Conservation (phyloP, 1,284 basidiomycete genomes). For the Malassezia brasiliensis region DNA sequence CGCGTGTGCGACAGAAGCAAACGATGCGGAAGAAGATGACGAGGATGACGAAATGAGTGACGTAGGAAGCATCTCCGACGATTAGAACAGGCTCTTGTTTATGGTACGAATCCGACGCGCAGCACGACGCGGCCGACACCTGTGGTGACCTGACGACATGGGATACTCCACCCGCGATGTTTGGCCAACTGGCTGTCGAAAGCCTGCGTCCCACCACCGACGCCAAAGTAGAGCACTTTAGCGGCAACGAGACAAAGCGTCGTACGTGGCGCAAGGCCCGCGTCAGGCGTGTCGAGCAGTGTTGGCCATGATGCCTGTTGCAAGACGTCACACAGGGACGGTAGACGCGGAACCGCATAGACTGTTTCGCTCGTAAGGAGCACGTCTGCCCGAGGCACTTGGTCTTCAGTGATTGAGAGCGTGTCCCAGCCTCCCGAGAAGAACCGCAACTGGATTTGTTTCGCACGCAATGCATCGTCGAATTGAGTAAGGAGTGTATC, state of each 20-base stretch:
- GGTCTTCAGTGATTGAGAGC: conserved; percentile 20
- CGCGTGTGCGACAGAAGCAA: conserved; percentile 23
- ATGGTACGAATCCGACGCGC: conserved; percentile 19
- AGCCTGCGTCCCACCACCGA: conserved; percentile 74
- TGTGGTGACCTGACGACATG: conserved; percentile 18
- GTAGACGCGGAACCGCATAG: conserved; percentile 64
- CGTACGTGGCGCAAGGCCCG: neutral
- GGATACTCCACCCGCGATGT: conserved; percentile 3
- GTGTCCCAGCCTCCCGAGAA: conserved; percentile 69
- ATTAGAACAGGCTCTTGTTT: conserved; percentile 1
- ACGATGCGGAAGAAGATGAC: conserved; percentile 27
- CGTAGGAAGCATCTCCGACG: conserved; percentile 37
- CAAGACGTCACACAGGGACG: conserved; percentile 57
- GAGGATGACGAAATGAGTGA: conserved; percentile 40
- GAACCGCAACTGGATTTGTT: conserved; percentile 61
- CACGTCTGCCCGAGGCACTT: conserved; percentile 56
- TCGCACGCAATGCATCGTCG: conserved; percentile 54
- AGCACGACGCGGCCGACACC: conserved; percentile 32
- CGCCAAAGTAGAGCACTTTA: conserved; percentile 92
- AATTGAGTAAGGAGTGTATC: conserved; percentile 61
- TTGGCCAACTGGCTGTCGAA: conserved; percentile 57
- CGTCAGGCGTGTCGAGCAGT: conserved; percentile 22
- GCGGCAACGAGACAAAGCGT: conserved; percentile 64
- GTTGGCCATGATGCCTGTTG: conserved; percentile 17
- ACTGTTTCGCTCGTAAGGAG: conserved; percentile 87